Base-by-base conservation (phyloP, 495 filamentous ascomycete genomes). In the Usnea hakonensis region DNA sequence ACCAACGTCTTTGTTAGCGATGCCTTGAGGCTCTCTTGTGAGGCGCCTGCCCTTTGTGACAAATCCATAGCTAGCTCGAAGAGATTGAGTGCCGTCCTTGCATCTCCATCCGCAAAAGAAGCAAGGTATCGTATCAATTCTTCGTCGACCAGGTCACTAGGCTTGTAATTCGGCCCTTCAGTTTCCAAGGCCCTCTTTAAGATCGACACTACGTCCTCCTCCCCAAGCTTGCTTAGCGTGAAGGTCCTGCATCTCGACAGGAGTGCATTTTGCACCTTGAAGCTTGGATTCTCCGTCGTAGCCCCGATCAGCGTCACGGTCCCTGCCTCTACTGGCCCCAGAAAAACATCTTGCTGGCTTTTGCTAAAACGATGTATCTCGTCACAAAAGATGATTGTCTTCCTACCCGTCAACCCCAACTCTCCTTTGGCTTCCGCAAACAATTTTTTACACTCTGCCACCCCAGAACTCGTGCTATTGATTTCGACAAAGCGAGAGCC, bases 371-470 rank as follows among this genome's bases (percentile, higher is more conserved):
- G 83, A 72, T 97, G 93, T 58, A 97, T 95, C 74, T 97, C 93
- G 73, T 97, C 93, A 76, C 93, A 97, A 74, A 97, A 98, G 64
- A 98, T 85, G 66, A 98, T 96, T 6, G 94, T 97, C 74, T 90
- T 91, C 37, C 91, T 79, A 13, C 92, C 92, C 0, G 90, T 95
- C 37, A 98, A 73, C 7, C 78, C 74, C 52, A 95, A 74, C 72
- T 98, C 94, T 69, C 84, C 90, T 65, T 83, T 85, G 5, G 94
- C 90, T 67, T 97, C 91, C 56, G 74, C 74, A 65, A 97, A 97
- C 40, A 96, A 82, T 81, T 95, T 96, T 77, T 97, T 98, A 80
- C 84, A 91, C 69, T 97, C 93, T 19, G 82, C 90, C n/a, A 98
- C 90, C 0, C 91, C 91, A 9, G 82, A 85, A 69, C 87, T 91